Evolutionary conservation across 192 early-diverging fungal genomes (phyloP), one percentile per base, ranked within the genome.

Genomic region (Coemansia sp.): DNA sequence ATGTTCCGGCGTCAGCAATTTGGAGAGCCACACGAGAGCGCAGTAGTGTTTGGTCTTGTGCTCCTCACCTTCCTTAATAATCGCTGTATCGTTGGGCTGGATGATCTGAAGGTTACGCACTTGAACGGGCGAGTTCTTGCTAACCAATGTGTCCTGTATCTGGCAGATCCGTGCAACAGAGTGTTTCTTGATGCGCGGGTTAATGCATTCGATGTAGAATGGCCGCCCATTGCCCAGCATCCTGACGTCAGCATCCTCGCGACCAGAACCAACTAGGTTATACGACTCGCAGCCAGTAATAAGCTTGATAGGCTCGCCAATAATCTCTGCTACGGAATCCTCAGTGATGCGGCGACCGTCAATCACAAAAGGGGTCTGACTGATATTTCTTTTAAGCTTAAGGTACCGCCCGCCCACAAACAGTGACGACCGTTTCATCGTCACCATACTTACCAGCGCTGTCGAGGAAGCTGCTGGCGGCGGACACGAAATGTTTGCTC

Each of bases 161-260:
- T 74, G 30, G 2, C 62, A 57, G 22, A 86, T 73, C 18, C 76
- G 63, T 47, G 79, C 71, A 4, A 63, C 48, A 4, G 68, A 61
- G 4, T 85, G 26, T 1, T 57, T 47, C 12, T 78, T 79, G 30
- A 64, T 74, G 7, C 88, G 75, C 27, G 96, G 94, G 65, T 98
- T 93, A 5, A 88, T 82, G 47, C 96, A 60, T 60, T 95, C 94
- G 23, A 94, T 67, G 65, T 93, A 96, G 80, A 95, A 98, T 12
- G 96, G 96, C 18, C 96, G 78, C 22, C 96, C 96, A 31, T 83
- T 81, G 32, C 93, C 94, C 27, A 98, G 77, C 93, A 94, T 95
- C n/a, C 92, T 85, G 22, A 98, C 96, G 73, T 98, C 93, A 6
- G 89, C 88, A 74, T 98, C 96, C 68, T 98, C 96, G 21, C 94